phyloP scores from a whole-genome alignment of 768 basidiomycete species.

The Pleurotus sapidus region DNA sequence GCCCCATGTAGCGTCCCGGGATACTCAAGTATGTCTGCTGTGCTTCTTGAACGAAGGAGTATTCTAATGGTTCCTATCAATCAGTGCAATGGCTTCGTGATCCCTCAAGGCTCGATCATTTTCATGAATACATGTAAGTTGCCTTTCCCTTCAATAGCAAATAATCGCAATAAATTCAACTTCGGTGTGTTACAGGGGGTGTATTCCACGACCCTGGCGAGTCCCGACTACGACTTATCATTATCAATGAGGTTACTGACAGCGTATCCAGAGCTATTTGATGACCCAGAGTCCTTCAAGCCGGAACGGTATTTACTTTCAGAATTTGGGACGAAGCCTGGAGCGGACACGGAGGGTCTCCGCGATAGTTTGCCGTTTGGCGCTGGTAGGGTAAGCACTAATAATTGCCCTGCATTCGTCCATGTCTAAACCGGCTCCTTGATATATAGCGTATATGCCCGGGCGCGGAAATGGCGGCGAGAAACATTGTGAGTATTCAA shows the following conservation, averaged over 20 bases:
- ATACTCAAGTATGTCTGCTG: not conserved
- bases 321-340: conserved; percentile 14
- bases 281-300: conserved; percentile 8
- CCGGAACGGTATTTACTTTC: conserved; percentile 13
- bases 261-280: not conserved
- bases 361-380: conserved; percentile 13
- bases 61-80: not conserved
- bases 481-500: conserved; percentile 12
- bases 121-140: not conserved
- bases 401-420: not conserved
- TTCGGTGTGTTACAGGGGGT: not conserved
- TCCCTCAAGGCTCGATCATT: conserved; percentile 1
- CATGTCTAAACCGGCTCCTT: not conserved
- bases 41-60: too few relatives aligned
- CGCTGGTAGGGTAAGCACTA: conserved; percentile 12
- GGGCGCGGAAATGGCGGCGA: conserved; percentile 13
- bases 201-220: not conserved
- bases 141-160: not conserved
- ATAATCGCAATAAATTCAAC: not conserved
- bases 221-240: not conserved
- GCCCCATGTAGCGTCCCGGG: conserved; percentile 12
- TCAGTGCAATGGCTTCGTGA: not conserved
- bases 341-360: conserved; percentile 10
- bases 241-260: not conserved
- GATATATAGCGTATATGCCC: conserved; percentile 14